phyloP scores from a whole-genome alignment of 2,329 filamentous ascomycete species.

The Rutstroemia sp. region DNA sequence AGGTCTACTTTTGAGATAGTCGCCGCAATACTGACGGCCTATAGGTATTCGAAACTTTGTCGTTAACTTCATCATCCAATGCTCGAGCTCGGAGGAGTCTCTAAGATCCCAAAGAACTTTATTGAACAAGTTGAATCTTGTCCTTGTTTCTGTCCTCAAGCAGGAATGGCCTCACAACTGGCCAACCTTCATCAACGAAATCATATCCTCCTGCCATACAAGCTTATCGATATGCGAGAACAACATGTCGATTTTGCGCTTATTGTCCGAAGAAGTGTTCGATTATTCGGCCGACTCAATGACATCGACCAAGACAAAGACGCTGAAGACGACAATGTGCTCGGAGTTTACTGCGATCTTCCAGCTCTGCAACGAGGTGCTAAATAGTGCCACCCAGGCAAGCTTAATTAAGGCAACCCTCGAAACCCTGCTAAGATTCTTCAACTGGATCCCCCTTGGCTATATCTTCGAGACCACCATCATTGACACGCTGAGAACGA shows the following conservation, averaged over 20 bases:
- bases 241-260: conserved; percentile 96
- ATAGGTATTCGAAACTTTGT: conserved; percentile 97
- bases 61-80: conserved; percentile 95
- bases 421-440: conserved; percentile 89
- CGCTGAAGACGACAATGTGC: conserved; percentile 97
- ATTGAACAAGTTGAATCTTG: conserved; percentile 96
- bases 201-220: conserved; percentile 91
- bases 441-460: conserved; percentile 97
- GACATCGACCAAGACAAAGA: conserved; percentile 96
- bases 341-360: conserved; percentile 98
- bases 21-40: conserved; percentile 18
- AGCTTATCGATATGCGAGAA: conserved; percentile 98
- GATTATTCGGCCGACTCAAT: conserved; percentile 98
- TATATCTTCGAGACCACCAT: conserved; percentile 98
- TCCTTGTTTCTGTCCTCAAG: conserved; percentile 94
- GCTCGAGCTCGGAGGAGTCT: conserved; percentile 82
- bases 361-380: conserved; percentile 91
- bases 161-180: conserved; percentile 99
- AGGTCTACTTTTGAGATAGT: not conserved
- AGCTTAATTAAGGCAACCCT: conserved; percentile 94
- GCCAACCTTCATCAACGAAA: conserved; percentile 99
- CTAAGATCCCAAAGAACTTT: conserved; percentile 79
- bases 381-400: conserved; percentile 80
- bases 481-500: conserved; percentile 86
- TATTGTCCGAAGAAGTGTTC: conserved; percentile 97